Conservation (phyloP, 768 basidiomycete genomes). For the Lactarius psammicola region DNA sequence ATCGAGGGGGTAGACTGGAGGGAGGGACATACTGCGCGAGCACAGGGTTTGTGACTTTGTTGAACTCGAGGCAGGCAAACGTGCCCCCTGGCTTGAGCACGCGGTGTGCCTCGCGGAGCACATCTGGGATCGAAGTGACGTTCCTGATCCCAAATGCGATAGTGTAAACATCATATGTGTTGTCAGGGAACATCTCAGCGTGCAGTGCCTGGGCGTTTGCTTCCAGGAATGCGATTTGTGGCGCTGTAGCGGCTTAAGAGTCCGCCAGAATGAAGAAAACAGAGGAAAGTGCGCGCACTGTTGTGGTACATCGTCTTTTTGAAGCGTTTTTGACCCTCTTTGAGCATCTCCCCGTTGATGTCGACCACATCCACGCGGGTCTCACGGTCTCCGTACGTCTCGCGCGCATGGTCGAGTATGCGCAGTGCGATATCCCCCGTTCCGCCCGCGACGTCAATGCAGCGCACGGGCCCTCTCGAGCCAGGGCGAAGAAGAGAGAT, state of each 20-base stretch:
- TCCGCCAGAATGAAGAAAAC: not conserved
- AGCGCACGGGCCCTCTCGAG: slow-evolving; percentile 66
- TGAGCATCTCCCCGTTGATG: slow-evolving; percentile 94
- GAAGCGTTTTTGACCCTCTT: slow-evolving; percentile 85
- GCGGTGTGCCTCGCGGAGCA: slow-evolving; percentile 84
- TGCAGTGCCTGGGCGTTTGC: slow-evolving; percentile 88
- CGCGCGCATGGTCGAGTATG: slow-evolving; percentile 86
- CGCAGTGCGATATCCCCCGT: slow-evolving; percentile 97
- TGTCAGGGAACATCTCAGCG: slow-evolving; percentile 62
- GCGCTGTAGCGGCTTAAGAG: slow-evolving; percentile 50
- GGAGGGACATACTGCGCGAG: slow-evolving; percentile 72
- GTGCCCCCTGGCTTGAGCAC: slow-evolving; percentile 95
- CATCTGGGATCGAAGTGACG: slow-evolving; percentile 88
- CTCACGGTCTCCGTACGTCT: slow-evolving; percentile 87
- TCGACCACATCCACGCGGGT: slow-evolving; percentile 88
- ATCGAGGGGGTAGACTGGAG: not conserved
- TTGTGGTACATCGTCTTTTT: slow-evolving; percentile 99
- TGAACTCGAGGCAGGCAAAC: slow-evolving; percentile 96
- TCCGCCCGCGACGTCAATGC: slow-evolving; percentile 96
- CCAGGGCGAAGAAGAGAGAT: slow-evolving; percentile 76
- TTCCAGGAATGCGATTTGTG: slow-evolving; percentile 89
- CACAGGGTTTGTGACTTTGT: slow-evolving; percentile 85
- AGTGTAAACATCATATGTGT: slow-evolving; percentile 93
- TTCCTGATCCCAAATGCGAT: slow-evolving; percentile 99
- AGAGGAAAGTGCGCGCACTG: slow-evolving; percentile 51